A percentile compares a stretch with the other conserved stretches of the same genome.
These are phyloP conservation scores for Waitea zeae DNA, from an alignment of 1,284 basidiomycete genomes.

Conservation along the genomic window DNA sequence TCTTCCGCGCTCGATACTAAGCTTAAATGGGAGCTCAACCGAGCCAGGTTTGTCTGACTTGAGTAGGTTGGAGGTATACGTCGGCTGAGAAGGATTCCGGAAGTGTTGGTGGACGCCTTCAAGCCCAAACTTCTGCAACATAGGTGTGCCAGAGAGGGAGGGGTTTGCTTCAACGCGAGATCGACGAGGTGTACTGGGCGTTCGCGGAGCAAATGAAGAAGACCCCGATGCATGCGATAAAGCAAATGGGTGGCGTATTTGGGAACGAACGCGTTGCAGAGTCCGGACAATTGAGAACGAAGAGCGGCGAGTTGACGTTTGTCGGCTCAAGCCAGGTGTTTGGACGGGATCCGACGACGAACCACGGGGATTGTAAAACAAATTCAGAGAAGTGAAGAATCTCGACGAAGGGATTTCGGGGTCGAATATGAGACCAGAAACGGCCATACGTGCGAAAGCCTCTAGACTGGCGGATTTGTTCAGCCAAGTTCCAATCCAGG, in stretches of 20 bases:
- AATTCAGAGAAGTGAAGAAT: no score
- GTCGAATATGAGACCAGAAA: constrained; percentile 84
- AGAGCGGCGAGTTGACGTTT: no score
- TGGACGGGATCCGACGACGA: no score
- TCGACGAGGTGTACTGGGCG: constrained; percentile 1
- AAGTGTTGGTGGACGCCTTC: constrained; percentile 11
- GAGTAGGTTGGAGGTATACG: constrained; percentile 29
- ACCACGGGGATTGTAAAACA: constrained; percentile 13
- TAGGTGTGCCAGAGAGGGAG: constrained; percentile 13
- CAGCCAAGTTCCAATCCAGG: constrained; percentile 1
- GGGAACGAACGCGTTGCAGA: no score
- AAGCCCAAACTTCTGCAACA: constrained; percentile 15
- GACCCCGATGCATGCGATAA: no score
- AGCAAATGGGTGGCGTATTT: no score
- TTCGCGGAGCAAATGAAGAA: no score
- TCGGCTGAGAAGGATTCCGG: constrained; percentile 20
- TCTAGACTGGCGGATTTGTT: constrained; percentile 41
- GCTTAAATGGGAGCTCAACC: constrained; percentile 46
- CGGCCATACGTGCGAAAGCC: constrained; percentile 76
- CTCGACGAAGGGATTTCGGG: constrained; percentile 63
- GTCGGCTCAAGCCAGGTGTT: no score
- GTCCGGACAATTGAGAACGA: no score
- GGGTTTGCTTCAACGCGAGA: constrained; percentile 14
- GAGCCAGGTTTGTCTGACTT: constrained; percentile 28
- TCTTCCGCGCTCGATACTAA: constrained; percentile 37